Percentiles rank a stretch among this genome's conserved stretches.
Evolutionary conservation across 257 asterid species (phyloP).

Genomic region (Cruciata laevipes): DNA sequence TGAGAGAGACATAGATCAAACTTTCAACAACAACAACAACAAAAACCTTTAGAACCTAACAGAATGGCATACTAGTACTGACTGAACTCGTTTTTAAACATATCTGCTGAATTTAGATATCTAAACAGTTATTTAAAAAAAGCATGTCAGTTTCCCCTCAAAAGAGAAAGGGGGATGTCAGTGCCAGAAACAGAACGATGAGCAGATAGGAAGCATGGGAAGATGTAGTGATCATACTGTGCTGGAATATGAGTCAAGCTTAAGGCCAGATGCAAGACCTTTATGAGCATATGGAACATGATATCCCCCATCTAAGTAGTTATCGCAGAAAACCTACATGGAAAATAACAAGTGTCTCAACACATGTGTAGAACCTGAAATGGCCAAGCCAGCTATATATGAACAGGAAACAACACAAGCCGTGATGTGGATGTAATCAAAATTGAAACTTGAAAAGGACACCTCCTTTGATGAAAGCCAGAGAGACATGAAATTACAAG

Average conservation of each 20-base stretch:
- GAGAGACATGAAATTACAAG: neutral
- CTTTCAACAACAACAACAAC: neutral
- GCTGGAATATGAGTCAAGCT: conserved; percentile 70
- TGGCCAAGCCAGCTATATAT: neutral
- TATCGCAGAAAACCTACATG: conserved; percentile 86
- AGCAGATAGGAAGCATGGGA: neutral
- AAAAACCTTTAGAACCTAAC: neutral
- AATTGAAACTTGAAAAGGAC: too few relatives aligned
- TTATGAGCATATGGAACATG: conserved; percentile 88
- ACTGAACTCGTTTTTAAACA: neutral
- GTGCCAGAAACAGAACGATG: too few relatives aligned
- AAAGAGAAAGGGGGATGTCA: too few relatives aligned
- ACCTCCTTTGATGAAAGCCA: neutral
- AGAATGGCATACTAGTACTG: neutral
- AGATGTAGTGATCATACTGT: conserved; percentile 29
- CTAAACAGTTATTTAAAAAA: neutral
- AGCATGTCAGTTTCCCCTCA: too few relatives aligned
- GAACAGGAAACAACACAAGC: neutral
- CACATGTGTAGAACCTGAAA: neutral
- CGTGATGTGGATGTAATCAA: neutral
- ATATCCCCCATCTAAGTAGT: conserved; percentile 91
- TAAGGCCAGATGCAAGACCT: conserved; percentile 71
- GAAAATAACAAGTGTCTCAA: conserved; percentile 2
- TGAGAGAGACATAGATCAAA: neutral
- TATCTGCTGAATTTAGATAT: neutral